phyloP scores from a whole-genome alignment of 176 grass and related monocot species.

The Zoysia japonica region DNA sequence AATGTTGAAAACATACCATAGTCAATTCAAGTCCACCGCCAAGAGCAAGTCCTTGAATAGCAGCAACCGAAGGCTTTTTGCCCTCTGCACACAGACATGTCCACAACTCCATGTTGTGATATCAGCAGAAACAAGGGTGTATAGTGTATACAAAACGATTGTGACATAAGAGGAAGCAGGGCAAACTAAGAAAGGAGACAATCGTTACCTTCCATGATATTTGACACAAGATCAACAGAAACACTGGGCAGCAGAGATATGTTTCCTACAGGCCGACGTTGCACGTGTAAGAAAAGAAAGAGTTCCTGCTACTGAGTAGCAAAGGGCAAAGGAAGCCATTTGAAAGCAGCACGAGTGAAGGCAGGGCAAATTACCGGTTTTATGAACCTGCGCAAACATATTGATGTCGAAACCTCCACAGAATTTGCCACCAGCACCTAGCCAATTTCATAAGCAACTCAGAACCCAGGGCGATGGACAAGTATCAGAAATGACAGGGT shows the following conservation, averaged over 20 bases:
- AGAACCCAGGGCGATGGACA: conserved; percentile 8
- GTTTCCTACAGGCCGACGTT: conserved; percentile 54
- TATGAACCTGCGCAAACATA: conserved; percentile 74
- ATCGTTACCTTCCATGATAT: conserved; percentile 71
- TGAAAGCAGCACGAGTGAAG: background rate
- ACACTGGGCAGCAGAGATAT: conserved; percentile 69
- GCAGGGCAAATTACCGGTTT: conserved; percentile 53
- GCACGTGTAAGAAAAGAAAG: conserved; percentile 18
- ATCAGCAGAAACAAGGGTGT: background rate
- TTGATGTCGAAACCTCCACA: conserved; percentile 98
- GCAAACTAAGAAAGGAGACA: background rate
- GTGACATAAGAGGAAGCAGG: conserved; percentile 7
- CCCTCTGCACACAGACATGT: conserved; percentile 49
- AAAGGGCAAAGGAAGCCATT: background rate
- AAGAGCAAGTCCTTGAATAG: conserved; percentile 92
- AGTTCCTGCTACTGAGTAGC: background rate
- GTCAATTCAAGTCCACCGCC: conserved; percentile 90
- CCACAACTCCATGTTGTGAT: background rate
- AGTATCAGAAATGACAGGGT: background rate
- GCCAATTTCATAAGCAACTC: conserved; percentile 7
- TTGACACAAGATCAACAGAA: conserved; percentile 81
- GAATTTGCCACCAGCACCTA: conserved; percentile 69
- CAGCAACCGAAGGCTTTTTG: conserved; percentile 94
- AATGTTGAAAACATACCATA: conserved; percentile 52
- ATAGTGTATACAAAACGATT: background rate